Conservation (phyloP, 805 yeast genomes). For the Candida jianshihensis region DNA sequence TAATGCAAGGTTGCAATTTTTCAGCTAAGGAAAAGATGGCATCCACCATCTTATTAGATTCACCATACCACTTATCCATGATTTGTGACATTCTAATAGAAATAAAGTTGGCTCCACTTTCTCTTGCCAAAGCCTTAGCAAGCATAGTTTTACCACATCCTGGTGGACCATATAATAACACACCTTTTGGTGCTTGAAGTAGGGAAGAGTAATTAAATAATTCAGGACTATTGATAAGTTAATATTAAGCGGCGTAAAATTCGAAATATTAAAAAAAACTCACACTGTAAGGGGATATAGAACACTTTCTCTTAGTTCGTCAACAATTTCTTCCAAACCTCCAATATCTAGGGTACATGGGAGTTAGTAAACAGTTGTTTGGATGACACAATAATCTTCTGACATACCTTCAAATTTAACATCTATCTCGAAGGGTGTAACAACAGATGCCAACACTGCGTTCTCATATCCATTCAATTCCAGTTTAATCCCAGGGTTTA, state of each 20-base stretch:
- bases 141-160: slow-evolving; percentile 98
- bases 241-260: neutral
- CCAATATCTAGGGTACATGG: slow-evolving; percentile 70
- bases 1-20: slow-evolving; percentile 89
- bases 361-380: slow-evolving; percentile 2
- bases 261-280: slow-evolving; percentile 4
- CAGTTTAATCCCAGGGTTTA: slow-evolving; percentile 52
- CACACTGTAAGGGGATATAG: slow-evolving; percentile 68
- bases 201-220: slow-evolving; percentile 66
- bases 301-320: slow-evolving; percentile 82
- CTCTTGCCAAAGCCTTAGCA: slow-evolving; percentile 90
- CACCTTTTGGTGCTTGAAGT: slow-evolving; percentile 91
- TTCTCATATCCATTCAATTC: slow-evolving; percentile 69
- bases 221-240: slow-evolving; percentile 43
- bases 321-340: slow-evolving; percentile 76
- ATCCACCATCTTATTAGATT: slow-evolving; percentile 86
- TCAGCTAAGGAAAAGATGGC: slow-evolving; percentile 87
- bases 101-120: slow-evolving; percentile 85
- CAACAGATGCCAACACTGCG: slow-evolving; percentile 67
- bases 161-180: slow-evolving; percentile 88
- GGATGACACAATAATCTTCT: neutral
- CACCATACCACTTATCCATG: slow-evolving; percentile 98
- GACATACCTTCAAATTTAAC: slow-evolving; percentile 50
- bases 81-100: slow-evolving; percentile 89
- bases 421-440: slow-evolving; percentile 77